These are phyloP conservation scores for Setomelanomma holmii DNA, from an alignment of 2,329 filamentous ascomycete genomes.

Conservation along the genomic window DNA sequence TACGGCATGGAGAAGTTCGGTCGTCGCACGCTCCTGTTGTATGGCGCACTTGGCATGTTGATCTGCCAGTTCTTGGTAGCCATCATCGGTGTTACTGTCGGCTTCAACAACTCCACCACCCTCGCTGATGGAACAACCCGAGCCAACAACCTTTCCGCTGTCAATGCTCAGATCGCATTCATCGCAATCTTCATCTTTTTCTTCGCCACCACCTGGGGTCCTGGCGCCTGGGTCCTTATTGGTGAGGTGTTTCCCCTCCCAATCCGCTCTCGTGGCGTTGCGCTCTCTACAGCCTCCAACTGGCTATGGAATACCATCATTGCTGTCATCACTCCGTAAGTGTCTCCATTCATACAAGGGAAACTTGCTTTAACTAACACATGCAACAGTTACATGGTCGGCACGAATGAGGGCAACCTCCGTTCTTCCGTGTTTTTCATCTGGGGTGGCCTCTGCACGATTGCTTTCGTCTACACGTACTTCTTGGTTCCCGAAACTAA, in stretches of 20 bases:
- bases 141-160: slow-evolving; percentile 35
- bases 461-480: slow-evolving; percentile 48
- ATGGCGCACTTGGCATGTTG: too few species aligned
- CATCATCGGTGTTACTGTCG: slow-evolving; percentile 39
- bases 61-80: too few species aligned
- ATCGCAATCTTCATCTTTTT: slow-evolving; percentile 93
- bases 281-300: slow-evolving; percentile 73
- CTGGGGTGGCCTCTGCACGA: too few species aligned
- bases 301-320: slow-evolving; percentile 82
- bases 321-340: slow-evolving; percentile 72
- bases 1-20: slow-evolving; percentile 79
- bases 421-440: background rate
- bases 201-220: slow-evolving; percentile 89
- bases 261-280: slow-evolving; percentile 87
- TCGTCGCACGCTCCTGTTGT: too few species aligned
- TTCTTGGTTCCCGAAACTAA: slow-evolving; percentile 84
- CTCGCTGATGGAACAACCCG: too few species aligned
- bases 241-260: slow-evolving; percentile 91
- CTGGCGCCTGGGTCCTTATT: slow-evolving; percentile 74
- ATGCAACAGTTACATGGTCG: too few species aligned
- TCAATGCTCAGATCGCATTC: slow-evolving; percentile 73
- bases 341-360: slow-evolving; percentile 62
- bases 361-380: slow-evolving; percentile 11
- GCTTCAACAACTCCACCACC: too few species aligned
- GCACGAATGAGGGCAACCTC: slow-evolving; percentile 6